These are phyloP conservation scores for Podaxis sp. DNA, from an alignment of 768 basidiomycete genomes.

Conservation along the genomic window DNA sequence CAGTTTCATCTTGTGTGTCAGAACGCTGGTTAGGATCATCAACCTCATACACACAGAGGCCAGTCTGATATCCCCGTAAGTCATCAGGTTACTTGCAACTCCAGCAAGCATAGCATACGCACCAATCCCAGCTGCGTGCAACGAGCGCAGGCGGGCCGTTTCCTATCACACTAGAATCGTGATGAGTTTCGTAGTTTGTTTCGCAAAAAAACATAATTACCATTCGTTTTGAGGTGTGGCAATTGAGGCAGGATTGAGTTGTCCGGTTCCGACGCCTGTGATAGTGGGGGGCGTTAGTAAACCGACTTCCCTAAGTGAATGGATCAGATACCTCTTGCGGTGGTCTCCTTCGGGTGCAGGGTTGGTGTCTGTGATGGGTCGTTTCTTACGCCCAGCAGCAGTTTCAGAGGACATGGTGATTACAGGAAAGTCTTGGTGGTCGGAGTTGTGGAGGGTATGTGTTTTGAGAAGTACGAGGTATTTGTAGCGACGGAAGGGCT, in stretches of 20 bases:
- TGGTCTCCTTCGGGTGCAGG: slow-evolving; percentile 45
- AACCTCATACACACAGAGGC: slow-evolving; percentile 80
- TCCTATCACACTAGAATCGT: slow-evolving; percentile 38
- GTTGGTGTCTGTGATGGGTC: slow-evolving; percentile 20
- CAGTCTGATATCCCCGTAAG: slow-evolving; percentile 45
- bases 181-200: slow-evolving; percentile 8
- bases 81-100: not conserved
- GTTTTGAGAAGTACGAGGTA: slow-evolving; percentile 13
- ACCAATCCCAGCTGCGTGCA: slow-evolving; percentile 50
- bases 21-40: slow-evolving; percentile 65
- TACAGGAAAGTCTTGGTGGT: slow-evolving; percentile 1
- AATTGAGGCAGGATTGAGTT: slow-evolving; percentile 70
- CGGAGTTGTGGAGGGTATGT: slow-evolving; percentile 1
- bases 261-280: slow-evolving; percentile 61
- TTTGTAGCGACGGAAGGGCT: slow-evolving; percentile 21
- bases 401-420: slow-evolving; percentile 27
- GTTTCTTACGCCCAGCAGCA: slow-evolving; percentile 24
- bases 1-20: slow-evolving; percentile 55
- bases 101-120: slow-evolving; percentile 11
- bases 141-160: slow-evolving; percentile 45
- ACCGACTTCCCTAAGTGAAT: not conserved
- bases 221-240: slow-evolving; percentile 72
- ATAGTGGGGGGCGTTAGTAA: slow-evolving; percentile 1
- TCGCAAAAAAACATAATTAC: slow-evolving; percentile 28
- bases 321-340: slow-evolving; percentile 36